These are phyloP conservation scores for Melanomma pulvis-pyrius DNA, from an alignment of 495 filamentous ascomycete genomes.

Conservation along the genomic window DNA sequence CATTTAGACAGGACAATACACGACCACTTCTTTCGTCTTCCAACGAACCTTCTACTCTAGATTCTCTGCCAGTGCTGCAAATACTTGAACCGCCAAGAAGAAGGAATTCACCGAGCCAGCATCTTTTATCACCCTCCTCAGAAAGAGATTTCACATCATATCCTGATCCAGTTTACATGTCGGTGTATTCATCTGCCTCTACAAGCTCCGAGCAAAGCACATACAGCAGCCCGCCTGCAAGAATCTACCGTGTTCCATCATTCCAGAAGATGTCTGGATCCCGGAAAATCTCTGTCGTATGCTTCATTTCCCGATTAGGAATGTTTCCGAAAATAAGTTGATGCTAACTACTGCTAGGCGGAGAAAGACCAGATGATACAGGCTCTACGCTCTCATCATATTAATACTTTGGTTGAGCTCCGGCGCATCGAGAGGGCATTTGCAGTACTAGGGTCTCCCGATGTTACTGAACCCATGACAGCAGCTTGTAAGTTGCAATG, in stretches of 20 bases:
- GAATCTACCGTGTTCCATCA: constrained; percentile 30
- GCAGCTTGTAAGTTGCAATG: constrained; percentile 56
- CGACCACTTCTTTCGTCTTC: neutral
- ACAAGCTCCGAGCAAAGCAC: constrained; percentile 26
- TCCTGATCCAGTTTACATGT: constrained; percentile 29
- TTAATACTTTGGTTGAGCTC: constrained; percentile 75
- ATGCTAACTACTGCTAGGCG: constrained; percentile 41
- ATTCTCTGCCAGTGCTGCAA: neutral
- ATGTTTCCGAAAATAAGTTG: neutral
- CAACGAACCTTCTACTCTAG: neutral
- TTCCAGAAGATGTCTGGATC: constrained; percentile 32
- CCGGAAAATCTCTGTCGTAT: constrained; percentile 25
- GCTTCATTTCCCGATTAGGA: neutral
- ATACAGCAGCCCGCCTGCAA: constrained; percentile 39
- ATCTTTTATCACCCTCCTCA: neutral
- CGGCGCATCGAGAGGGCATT: constrained; percentile 72
- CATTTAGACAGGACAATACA: constrained; percentile 1
- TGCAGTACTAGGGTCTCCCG: constrained; percentile 54
- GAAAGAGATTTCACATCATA: neutral
- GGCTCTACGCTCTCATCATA: constrained; percentile 61
- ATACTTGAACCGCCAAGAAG: constrained; percentile 1
- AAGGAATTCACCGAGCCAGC: neutral
- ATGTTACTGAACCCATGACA: constrained; percentile 69
- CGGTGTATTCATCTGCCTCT: constrained; percentile 29
- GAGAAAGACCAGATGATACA: constrained; percentile 56